Evolutionary conservation across 257 asterid genomes (phyloP).

Genomic region (Penstemon newberryi): DNA sequence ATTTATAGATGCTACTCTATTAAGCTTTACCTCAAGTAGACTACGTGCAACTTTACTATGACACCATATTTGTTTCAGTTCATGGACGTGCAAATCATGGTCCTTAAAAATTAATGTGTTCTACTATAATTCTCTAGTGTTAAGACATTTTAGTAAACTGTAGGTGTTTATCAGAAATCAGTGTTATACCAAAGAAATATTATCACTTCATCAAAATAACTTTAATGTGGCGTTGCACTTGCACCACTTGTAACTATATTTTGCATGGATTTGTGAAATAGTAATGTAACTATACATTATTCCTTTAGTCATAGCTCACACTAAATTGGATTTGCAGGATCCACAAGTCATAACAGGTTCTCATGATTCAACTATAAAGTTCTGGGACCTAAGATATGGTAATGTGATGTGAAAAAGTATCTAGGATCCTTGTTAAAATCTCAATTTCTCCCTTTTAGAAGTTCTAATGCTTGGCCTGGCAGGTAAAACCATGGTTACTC

Average conservation of each 20-base stretch:
- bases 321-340: slow-evolving; percentile 59
- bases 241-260: neutral
- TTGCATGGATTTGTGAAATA: slow-evolving; percentile 4
- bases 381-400: slow-evolving; percentile 95
- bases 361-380: slow-evolving; percentile 85
- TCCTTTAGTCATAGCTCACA: slow-evolving; percentile 23
- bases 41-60: too few relatives aligned
- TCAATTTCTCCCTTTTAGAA: slow-evolving; percentile 23
- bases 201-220: neutral
- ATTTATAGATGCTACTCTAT: too few relatives aligned
- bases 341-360: slow-evolving; percentile 99
- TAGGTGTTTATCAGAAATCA: neutral
- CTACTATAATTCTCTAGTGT: neutral
- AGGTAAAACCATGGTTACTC: slow-evolving; percentile 88
- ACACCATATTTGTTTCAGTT: neutral
- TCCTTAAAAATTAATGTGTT: neutral
- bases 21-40: too few relatives aligned
- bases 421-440: neutral
- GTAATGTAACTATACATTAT: slow-evolving; percentile 18
- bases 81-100: neutral
- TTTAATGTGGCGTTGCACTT: neutral
- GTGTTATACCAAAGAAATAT: neutral
- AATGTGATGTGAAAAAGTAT: slow-evolving; percentile 15
- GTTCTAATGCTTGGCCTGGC: slow-evolving; percentile 33
- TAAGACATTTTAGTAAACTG: neutral